Percentiles rank a stretch among this genome's conserved stretches.
Conservation (phyloP, 148 eudicot genomes). For the Silene conica region DNA sequence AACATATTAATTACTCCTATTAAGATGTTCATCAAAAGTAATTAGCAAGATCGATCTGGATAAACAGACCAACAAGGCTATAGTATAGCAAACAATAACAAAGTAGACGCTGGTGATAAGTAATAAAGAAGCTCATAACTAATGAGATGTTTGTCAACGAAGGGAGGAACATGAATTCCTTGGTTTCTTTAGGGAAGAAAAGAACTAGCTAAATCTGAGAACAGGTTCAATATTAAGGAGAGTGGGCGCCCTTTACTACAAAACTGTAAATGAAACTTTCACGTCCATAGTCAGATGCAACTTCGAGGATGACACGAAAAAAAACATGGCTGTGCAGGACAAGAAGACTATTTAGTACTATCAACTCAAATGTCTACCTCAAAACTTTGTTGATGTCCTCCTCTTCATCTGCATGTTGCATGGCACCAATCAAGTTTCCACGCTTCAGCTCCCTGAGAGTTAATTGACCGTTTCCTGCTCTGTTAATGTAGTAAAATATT, state of each 20-base stretch:
- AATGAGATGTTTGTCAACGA: conserved; percentile 2
- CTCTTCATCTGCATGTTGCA: conserved; percentile 98
- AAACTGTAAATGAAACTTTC: not conserved
- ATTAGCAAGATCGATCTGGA: too few relatives aligned
- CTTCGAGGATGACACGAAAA: not conserved
- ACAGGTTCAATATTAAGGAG: not conserved
- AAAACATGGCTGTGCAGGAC: not conserved
- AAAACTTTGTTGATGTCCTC: conserved; percentile 96
- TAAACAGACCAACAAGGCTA: too few relatives aligned
- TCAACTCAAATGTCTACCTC: conserved; percentile 42
- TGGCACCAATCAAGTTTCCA: conserved; percentile 79
- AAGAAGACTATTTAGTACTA: not conserved
- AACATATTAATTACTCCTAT: too few relatives aligned
- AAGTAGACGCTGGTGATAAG: not conserved
- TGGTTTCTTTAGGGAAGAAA: not conserved
- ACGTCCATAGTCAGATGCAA: not conserved
- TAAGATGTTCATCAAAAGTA: too few relatives aligned
- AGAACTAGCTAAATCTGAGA: too few relatives aligned
- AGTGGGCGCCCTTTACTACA: not conserved
- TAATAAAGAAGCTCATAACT: not conserved
- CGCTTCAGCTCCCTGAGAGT: conserved; percentile 93
- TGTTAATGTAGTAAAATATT: conserved; percentile 91
- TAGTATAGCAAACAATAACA: too few relatives aligned
- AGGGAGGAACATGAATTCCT: not conserved
- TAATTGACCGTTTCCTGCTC: conserved; percentile 85